Evolutionary conservation across 1,139 yeast species (phyloP).

Genomic region (Kurtzmaniella natalensis): DNA sequence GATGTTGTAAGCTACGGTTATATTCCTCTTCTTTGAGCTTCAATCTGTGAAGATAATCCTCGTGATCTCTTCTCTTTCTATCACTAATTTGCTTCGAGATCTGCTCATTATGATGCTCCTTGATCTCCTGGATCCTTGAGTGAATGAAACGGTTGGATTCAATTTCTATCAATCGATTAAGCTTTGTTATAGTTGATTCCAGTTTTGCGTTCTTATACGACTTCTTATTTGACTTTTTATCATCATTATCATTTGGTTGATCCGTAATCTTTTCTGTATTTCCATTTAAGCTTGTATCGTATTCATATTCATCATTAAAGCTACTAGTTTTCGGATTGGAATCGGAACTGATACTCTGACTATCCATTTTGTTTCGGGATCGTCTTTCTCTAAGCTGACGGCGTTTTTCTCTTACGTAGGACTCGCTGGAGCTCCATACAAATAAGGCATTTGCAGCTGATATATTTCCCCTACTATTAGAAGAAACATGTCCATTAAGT

Average conservation of each 20-base stretch:
- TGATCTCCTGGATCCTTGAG: conserved; percentile 34
- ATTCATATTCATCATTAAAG: too few species aligned
- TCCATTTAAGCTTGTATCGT: neutral
- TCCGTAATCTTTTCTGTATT: conserved; percentile 5
- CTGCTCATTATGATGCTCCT: conserved; percentile 37
- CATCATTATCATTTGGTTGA: conserved; percentile 7
- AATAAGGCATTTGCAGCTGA: conserved; percentile 31
- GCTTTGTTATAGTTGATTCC: conserved; percentile 20
- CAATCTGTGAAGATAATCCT: conserved; percentile 31
- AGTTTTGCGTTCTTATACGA: conserved; percentile 3
- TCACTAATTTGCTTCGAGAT: conserved; percentile 37
- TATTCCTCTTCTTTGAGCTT: conserved; percentile 39
- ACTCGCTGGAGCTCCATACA: conserved; percentile 44
- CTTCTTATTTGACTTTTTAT: conserved; percentile 1
- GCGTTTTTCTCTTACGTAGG: conserved; percentile 32
- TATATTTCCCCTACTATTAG: conserved; percentile 2
- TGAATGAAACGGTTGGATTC: conserved; percentile 40
- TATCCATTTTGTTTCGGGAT: too few species aligned
- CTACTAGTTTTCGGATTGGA: too few species aligned
- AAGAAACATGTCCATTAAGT: conserved; percentile 5
- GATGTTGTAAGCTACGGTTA: conserved; percentile 22
- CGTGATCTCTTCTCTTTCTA: conserved; percentile 39
- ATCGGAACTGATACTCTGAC: too few species aligned
- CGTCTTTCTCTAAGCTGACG: conserved; percentile 9
- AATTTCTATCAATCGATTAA: conserved; percentile 27